Evolutionary conservation across 2,329 filamentous ascomycete species (phyloP).

Genomic region (Dothistroma septosporum): DNA sequence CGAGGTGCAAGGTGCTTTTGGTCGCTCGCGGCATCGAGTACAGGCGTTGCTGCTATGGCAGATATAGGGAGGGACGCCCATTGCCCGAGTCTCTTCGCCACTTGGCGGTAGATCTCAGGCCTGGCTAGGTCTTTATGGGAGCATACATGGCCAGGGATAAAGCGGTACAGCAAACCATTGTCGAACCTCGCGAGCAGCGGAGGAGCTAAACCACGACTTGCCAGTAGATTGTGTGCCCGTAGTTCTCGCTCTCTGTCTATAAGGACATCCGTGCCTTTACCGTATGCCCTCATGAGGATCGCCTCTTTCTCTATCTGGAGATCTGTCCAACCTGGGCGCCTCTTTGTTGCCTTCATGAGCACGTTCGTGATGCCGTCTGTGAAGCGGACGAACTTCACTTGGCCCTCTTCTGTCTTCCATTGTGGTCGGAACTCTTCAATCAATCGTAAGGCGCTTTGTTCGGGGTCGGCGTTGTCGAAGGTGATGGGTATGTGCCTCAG

Average conservation of each 20-base stretch:
- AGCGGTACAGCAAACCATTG: conserved; percentile 94
- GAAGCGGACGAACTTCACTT: conserved; percentile 82
- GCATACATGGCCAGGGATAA: conserved; percentile 75
- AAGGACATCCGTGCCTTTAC: conserved; percentile 86
- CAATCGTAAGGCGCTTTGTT: conserved; percentile 73
- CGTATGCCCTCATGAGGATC: conserved; percentile 86
- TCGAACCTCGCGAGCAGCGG: conserved; percentile 84
- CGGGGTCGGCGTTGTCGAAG: conserved; percentile 73
- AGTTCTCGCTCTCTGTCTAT: conserved; percentile 81
- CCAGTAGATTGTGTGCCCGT: conserved; percentile 74
- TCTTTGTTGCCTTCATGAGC: conserved; percentile 72
- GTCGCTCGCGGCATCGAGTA: conserved; percentile 20
- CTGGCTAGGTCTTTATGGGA: conserved; percentile 74
- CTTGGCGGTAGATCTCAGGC: conserved; percentile 71
- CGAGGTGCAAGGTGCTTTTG: conserved; percentile 22
- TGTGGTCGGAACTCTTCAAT: conserved; percentile 76
- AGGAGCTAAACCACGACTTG: conserved; percentile 77
- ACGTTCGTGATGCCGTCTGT: conserved; percentile 99
- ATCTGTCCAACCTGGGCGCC: conserved; percentile 63
- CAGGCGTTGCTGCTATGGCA: conserved; percentile 42
- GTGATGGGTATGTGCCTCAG: conserved; percentile 62
- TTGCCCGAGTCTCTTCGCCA: conserved; percentile 79
- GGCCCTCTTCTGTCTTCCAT: conserved; percentile 70
- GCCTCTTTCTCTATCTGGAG: conserved; percentile 79
- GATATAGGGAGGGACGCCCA: conserved; percentile 69